Evolutionary conservation across 352 stramenopile species (phyloP), one percentile per base, ranked within the genome.

Genomic region (Phytophthora pini): DNA sequence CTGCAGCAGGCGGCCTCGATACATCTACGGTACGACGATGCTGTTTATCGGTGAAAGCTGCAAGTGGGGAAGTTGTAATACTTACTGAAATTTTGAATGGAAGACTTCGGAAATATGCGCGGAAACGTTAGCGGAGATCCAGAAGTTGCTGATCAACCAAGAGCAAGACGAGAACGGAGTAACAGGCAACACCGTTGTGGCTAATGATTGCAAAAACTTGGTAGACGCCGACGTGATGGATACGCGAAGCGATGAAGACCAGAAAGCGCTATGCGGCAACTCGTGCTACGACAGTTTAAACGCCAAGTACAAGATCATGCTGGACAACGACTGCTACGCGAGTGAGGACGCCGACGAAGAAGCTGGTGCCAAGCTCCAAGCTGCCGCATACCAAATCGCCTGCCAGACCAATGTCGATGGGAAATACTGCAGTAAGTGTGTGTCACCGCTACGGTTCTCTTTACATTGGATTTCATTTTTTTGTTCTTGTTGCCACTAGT

Each of bases 351-450:
- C 53, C 5, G 82, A 91, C 54, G 77, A 89, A 52, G 65, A 75
- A 0, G 87, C 84, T 8, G 90, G 72, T 57, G 76, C 68, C 10
- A 74, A 73, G 8, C 58, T 93, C 9, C 80, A 85, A 51, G 84
- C 82, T 4, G 70, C 79, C 2, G 70, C 81, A 29, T 94, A 92
- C 68, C 84, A 94, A 36, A 79, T 92, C 55, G 82, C 77, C 0
- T 93, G 84, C 41, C 87, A 94, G 50, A 84, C 70, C 0, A 83
- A 74, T 10, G 38, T 44, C 6, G 65, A 61, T 8, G 78, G 71
- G 10, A 84, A 93, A 67, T 91, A 94, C 47, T 94, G 84, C 70
- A 87, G 87, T 94, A 73, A 60, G 80, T 80, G 2, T 36, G 31
- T 36, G 31, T 36, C 10, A 13, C 13, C 9, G 31, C 31, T 13